Percentiles rank a stretch among this genome's conserved stretches.
Evolutionary conservation across 1,284 basidiomycete genomes (phyloP).

Genomic region (Cryptococcus sp.): DNA sequence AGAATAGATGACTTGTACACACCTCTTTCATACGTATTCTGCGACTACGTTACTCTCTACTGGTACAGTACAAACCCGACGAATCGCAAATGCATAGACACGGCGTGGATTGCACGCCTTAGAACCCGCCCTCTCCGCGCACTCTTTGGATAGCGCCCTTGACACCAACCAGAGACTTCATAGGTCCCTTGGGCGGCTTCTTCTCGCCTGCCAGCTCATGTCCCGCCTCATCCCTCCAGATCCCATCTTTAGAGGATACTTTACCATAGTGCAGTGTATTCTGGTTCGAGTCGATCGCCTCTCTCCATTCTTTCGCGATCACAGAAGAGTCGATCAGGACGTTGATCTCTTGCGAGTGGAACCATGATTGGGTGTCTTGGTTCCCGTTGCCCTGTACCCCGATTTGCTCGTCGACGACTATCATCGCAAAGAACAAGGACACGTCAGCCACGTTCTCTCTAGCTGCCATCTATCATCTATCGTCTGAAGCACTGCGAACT

Average conservation of each 20-base stretch:
- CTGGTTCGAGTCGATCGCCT: slow-evolving; percentile 64
- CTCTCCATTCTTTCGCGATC: slow-evolving; percentile 64
- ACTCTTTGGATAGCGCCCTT: slow-evolving; percentile 36
- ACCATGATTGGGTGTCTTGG: slow-evolving; percentile 68
- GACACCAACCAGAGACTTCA: slow-evolving; percentile 33
- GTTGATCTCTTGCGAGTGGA: slow-evolving; percentile 73
- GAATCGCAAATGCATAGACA: no score
- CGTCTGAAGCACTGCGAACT: no score
- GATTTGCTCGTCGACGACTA: slow-evolving; percentile 63
- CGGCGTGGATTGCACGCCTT: neutral
- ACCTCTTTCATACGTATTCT: no score
- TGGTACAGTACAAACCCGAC: no score
- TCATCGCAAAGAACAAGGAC: no score
- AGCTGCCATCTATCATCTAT: no score
- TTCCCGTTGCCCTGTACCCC: slow-evolving; percentile 58
- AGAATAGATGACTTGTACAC: no score
- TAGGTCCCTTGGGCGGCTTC: slow-evolving; percentile 22
- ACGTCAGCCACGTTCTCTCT: no score
- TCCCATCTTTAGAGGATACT: slow-evolving; percentile 30
- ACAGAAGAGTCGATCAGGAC: slow-evolving; percentile 66
- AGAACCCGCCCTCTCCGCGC: slow-evolving; percentile 37
- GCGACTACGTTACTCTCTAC: no score
- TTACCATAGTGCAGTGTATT: slow-evolving; percentile 64
- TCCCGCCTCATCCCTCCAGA: slow-evolving; percentile 34
- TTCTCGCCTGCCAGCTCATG: slow-evolving; percentile 21